Conservation (phyloP, 352 stramenopile species). For the Phytophthora citricola region DNA sequence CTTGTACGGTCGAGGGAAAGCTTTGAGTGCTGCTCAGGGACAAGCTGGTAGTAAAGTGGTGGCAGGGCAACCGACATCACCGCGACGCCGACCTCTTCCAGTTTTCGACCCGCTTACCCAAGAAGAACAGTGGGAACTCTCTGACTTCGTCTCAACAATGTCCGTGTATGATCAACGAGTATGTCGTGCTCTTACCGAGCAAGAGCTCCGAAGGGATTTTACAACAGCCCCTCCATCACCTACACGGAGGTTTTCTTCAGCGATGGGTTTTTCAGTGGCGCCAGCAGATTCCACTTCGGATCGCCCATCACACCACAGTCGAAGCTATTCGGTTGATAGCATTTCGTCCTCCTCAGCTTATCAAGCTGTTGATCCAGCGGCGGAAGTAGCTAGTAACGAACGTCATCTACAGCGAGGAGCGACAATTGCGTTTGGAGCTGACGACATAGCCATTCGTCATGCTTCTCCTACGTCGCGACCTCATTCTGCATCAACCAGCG, state of each 20-base stretch:
- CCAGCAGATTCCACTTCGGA: constrained; percentile 8
- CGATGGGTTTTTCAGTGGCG: constrained; percentile 30
- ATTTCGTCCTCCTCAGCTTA: constrained; percentile 6
- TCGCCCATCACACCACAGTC: constrained; percentile 16
- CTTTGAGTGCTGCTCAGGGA: constrained; percentile 18
- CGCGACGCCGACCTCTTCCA: constrained; percentile 16
- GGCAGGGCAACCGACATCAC: constrained; percentile 9
- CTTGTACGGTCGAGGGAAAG: constrained; percentile 44
- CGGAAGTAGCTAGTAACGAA: constrained; percentile 37
- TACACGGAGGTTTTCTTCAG: constrained; percentile 29
- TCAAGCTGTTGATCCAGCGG: constrained; percentile 16
- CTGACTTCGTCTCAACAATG: constrained; percentile 62
- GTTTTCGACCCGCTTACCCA: constrained; percentile 48
- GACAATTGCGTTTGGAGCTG: constrained; percentile 26
- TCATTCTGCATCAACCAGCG: constrained; percentile 27
- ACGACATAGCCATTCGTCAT: constrained; percentile 11
- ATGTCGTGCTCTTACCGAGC: constrained; percentile 50
- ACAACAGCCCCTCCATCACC: constrained; percentile 31
- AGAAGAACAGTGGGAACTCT: constrained; percentile 69
- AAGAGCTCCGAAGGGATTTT: constrained; percentile 49
- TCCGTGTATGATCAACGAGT: constrained; percentile 55
- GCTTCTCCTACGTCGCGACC: constrained; percentile 29
- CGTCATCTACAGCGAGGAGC: constrained; percentile 42
- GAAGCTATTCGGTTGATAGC: constrained; percentile 35
- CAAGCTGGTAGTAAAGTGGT: background rate